These are phyloP conservation scores for Aspergillus cristatus DNA, from an alignment of 495 filamentous ascomycete genomes.

Conservation along the genomic window DNA sequence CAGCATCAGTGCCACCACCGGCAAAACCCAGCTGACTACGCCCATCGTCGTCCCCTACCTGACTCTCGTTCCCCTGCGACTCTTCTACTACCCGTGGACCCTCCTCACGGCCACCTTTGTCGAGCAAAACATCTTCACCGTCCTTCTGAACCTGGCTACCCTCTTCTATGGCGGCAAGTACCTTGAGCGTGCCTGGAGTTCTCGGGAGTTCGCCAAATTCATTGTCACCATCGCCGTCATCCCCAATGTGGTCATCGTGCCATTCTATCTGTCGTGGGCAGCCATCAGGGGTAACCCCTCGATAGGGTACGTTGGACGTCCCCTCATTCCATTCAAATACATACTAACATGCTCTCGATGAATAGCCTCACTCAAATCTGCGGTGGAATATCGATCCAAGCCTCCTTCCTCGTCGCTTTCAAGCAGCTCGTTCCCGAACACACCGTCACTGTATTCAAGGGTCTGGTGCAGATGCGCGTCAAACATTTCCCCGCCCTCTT, in stretches of 20 bases:
- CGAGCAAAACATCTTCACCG: slow-evolving; percentile 86
- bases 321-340: slow-evolving; percentile 16
- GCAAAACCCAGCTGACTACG: slow-evolving; percentile 19
- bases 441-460: slow-evolving; percentile 88
- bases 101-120: slow-evolving; percentile 80
- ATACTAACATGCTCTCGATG: slow-evolving; percentile 16
- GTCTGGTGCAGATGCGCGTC: slow-evolving; percentile 80
- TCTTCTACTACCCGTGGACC: slow-evolving; percentile 86
- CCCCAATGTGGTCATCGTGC: slow-evolving; percentile 68
- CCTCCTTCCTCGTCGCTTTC: slow-evolving; percentile 92
- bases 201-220: slow-evolving; percentile 88
- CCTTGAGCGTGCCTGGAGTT: slow-evolving; percentile 91
- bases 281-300: slow-evolving; percentile 56
- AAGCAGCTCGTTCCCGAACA: slow-evolving; percentile 97
- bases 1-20: slow-evolving; percentile 55
- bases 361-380: slow-evolving; percentile 60
- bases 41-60: slow-evolving; percentile 73
- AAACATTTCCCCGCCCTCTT: slow-evolving; percentile 91
- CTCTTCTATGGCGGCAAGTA: slow-evolving; percentile 92
- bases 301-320: slow-evolving; percentile 53
- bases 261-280: slow-evolving; percentile 62
- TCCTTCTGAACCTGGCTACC: slow-evolving; percentile 68
- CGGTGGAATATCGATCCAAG: slow-evolving; percentile 82
- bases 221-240: slow-evolving; percentile 66
- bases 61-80: slow-evolving; percentile 71